Conservation (phyloP, 108 stramenopile species). For the Nitzschia sp. region DNA sequence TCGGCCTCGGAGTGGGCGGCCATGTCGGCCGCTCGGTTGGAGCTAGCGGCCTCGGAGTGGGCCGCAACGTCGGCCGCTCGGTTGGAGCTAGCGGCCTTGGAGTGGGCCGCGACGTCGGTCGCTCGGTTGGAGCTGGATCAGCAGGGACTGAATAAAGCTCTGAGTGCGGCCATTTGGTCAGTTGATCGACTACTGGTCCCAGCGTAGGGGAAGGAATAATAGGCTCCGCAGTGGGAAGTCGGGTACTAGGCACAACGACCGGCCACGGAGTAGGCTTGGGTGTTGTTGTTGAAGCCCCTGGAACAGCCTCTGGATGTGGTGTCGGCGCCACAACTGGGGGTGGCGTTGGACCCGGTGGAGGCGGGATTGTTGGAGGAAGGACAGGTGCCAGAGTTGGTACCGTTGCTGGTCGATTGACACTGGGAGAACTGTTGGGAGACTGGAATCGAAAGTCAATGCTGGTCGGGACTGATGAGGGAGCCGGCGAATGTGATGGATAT, state of each 20-base stretch:
- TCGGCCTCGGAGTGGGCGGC: neutral
- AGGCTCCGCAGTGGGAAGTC: neutral
- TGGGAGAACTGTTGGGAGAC: neutral
- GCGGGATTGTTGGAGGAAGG: neutral
- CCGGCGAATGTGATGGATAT: too few relatives aligned
- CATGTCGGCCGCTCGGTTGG: neutral
- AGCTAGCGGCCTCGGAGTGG: neutral
- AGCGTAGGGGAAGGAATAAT: neutral
- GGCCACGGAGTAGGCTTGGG: neutral
- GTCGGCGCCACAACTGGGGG: neutral
- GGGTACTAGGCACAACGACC: neutral
- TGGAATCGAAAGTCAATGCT: neutral
- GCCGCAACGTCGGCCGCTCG: neutral
- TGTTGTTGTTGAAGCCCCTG: neutral
- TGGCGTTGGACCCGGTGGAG: neutral
- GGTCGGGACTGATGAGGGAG: too few relatives aligned
- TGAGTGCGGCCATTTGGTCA: too few relatives aligned
- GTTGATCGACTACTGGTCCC: neutral
- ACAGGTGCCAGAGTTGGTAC: too few relatives aligned
- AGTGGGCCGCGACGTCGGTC: slow-evolving; percentile 1
- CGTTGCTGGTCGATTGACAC: neutral
- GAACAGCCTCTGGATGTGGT: neutral
- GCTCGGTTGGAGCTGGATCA: neutral
- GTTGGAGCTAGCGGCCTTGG: neutral
- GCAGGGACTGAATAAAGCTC: neutral